These are phyloP conservation scores for Apiospora kogelbergensis DNA, from an alignment of 2,329 filamentous ascomycete species.

Conservation along the genomic window DNA sequence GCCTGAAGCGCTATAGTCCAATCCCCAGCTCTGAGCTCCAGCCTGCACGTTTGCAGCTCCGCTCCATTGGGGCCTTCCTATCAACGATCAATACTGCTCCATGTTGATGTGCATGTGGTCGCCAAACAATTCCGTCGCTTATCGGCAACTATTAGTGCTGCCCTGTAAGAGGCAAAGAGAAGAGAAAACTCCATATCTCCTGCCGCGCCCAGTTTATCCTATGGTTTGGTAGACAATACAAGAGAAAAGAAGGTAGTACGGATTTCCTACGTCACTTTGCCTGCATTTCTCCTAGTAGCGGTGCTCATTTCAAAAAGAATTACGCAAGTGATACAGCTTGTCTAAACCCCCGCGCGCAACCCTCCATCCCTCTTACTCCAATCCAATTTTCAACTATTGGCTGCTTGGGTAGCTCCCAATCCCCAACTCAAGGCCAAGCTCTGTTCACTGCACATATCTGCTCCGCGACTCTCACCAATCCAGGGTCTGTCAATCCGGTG, in stretches of 20 bases:
- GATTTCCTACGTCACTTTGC: neutral
- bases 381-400: neutral
- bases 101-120: slow-evolving; percentile 5
- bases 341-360: neutral
- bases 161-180: neutral
- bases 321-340: slow-evolving; percentile 1
- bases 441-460: neutral
- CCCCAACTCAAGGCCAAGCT: neutral
- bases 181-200: neutral
- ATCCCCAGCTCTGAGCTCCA: slow-evolving; percentile 5
- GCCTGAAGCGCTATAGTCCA: neutral
- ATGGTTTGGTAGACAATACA: neutral
- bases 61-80: neutral
- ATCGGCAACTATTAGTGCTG: neutral
- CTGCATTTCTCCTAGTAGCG: neutral
- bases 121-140: slow-evolving; percentile 1
- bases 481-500: neutral
- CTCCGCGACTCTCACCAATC: neutral
- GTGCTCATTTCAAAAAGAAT: neutral
- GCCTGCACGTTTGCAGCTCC: slow-evolving; percentile 1
- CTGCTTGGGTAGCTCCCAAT: neutral
- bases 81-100: neutral
- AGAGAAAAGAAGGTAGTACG: neutral
- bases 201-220: neutral
- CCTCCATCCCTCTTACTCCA: slow-evolving; percentile 2